phyloP scores from a whole-genome alignment of 208 protist genomes.

The Polymyxa betae region DNA sequence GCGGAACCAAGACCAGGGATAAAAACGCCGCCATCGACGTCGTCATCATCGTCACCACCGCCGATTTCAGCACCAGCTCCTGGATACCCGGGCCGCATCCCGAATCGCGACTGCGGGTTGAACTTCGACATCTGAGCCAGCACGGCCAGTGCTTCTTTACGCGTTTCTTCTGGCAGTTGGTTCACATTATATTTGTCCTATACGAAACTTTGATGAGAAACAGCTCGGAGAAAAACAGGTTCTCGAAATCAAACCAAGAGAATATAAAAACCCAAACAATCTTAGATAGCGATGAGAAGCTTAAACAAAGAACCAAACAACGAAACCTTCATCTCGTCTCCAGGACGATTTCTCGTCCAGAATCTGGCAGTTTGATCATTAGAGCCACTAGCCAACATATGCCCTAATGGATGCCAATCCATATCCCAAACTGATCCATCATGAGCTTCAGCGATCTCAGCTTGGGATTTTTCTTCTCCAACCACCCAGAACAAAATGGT shows the following conservation, averaged over 20 bases:
- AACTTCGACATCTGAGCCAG: neutral
- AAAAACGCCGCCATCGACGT: neutral
- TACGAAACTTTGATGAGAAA: neutral
- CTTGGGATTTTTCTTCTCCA: conserved; percentile 61
- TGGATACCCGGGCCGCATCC: neutral
- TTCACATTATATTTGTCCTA: conserved; percentile 44
- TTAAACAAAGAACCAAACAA: neutral
- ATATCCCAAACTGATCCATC: conserved; percentile 78
- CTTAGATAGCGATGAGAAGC: neutral
- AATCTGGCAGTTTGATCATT: conserved; percentile 78
- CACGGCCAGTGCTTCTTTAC: conserved; percentile 16
- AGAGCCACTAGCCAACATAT: conserved; percentile 75
- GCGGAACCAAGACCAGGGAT: conserved; percentile 38
- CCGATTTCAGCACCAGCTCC: neutral
- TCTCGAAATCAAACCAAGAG: neutral
- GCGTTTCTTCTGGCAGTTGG: neutral
- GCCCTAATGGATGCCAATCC: conserved; percentile 85
- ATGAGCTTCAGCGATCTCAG: conserved; percentile 72
- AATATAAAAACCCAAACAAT: neutral
- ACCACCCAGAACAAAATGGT: conserved; percentile 81
- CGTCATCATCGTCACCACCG: neutral
- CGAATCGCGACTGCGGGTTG: neutral
- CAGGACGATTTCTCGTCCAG: conserved; percentile 73
- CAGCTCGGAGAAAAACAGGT: neutral
- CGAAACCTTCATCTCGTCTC: conserved; percentile 59